phyloP scores from a whole-genome alignment of 345 rosid species.

The Triadica sebifera region DNA sequence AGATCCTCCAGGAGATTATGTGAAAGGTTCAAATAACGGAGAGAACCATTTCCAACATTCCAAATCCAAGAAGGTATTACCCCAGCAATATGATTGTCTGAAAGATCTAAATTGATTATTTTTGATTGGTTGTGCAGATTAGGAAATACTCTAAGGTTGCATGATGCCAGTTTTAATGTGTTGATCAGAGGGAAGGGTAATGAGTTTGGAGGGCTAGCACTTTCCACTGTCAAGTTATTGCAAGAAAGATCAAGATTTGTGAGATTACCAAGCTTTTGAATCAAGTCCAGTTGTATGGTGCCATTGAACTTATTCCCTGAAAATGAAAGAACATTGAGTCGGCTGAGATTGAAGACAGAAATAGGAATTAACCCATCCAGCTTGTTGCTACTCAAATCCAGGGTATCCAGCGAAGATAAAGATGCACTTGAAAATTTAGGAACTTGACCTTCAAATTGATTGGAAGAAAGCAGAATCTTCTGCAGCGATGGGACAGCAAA shows the following conservation, averaged over 20 bases:
- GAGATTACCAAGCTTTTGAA: slow-evolving; percentile 32
- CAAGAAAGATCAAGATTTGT: slow-evolving; percentile 29
- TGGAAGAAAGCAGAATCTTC: slow-evolving; percentile 25
- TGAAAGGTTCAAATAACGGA: slow-evolving; percentile 14
- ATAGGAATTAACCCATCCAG: slow-evolving; percentile 28
- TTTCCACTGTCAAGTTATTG: slow-evolving; percentile 28
- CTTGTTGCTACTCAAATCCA: slow-evolving; percentile 46
- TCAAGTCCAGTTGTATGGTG: slow-evolving; percentile 14
- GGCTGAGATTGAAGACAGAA: slow-evolving; percentile 14
- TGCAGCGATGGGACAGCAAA: slow-evolving; percentile 18
- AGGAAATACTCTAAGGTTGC: slow-evolving; percentile 36
- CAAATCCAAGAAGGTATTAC: slow-evolving; percentile 48
- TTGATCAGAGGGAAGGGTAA: slow-evolving; percentile 9
- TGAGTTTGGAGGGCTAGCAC: neutral
- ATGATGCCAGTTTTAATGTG: slow-evolving; percentile 43
- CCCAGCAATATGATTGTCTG: slow-evolving; percentile 38
- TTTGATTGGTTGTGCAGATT: slow-evolving; percentile 24
- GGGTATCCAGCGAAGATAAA: slow-evolving; percentile 3
- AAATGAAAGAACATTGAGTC: slow-evolving; percentile 29
- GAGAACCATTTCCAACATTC: slow-evolving; percentile 5
- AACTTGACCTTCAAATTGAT: slow-evolving; percentile 29
- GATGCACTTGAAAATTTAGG: neutral
- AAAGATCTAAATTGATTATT: slow-evolving; percentile 33
- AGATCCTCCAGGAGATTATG: slow-evolving; percentile 8
- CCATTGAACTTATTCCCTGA: slow-evolving; percentile 49